Percentiles rank a stretch among this genome's conserved stretches.
Evolutionary conservation across 192 early-diverging fungal species (phyloP).

Genomic region (Umbelopsis sp.): DNA sequence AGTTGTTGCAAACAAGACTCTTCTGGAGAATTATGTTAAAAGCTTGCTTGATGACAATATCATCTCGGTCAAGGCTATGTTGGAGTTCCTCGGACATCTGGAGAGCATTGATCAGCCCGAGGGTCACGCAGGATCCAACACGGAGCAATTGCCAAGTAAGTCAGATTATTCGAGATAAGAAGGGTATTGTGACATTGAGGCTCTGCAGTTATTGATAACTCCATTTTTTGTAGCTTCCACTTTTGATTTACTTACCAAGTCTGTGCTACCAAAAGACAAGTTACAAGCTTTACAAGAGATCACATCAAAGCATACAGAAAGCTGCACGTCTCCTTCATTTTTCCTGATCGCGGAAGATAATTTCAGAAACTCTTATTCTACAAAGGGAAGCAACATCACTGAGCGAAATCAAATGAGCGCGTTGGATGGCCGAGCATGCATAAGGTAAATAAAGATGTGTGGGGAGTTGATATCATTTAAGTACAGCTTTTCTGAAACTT

Average conservation of each 20-base stretch:
- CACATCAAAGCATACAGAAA: not conserved
- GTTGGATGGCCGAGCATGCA: conserved; percentile 21
- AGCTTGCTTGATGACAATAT: conserved; percentile 23
- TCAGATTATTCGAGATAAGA: not conserved
- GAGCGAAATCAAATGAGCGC: not conserved
- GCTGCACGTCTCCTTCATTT: not conserved
- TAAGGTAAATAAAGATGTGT: not conserved
- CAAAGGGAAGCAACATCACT: not conserved
- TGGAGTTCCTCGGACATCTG: conserved; percentile 29
- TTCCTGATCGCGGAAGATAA: conserved; percentile 20
- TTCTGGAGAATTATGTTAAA: conserved; percentile 18
- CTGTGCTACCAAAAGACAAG: not conserved
- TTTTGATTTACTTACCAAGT: conserved; percentile 4
- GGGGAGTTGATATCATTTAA: not conserved
- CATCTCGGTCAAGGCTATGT: conserved; percentile 25
- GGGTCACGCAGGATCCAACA: not conserved
- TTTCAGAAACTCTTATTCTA: conserved; percentile 20
- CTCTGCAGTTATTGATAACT: not conserved
- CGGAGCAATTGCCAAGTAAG: not conserved
- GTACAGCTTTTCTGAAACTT: not conserved
- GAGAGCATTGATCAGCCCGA: conserved; percentile 10
- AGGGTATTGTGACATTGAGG: not conserved
- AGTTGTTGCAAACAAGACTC: conserved; percentile 20
- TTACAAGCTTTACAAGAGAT: conserved; percentile 11
- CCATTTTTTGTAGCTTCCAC: not conserved